Evolutionary conservation across 441 rosid genomes (phyloP).

Genomic region (Jatropha multifida): DNA sequence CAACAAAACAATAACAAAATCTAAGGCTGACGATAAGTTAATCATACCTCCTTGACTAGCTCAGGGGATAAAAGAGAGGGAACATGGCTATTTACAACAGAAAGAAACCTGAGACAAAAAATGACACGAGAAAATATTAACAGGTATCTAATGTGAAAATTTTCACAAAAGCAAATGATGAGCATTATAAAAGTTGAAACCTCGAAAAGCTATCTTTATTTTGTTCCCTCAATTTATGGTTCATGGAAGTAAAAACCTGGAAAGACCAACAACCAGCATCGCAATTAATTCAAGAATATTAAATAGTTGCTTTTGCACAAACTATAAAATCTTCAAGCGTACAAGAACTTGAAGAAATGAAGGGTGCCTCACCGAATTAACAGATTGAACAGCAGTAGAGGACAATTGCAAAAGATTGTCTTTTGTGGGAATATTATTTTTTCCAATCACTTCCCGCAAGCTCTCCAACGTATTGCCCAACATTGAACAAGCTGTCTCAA

Average conservation of each 20-base stretch:
- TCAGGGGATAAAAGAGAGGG: slow-evolving; percentile 51
- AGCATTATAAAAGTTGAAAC: slow-evolving; percentile 30
- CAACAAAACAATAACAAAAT: slow-evolving; percentile 18
- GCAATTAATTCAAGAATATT: not conserved
- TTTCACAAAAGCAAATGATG: slow-evolving; percentile 10
- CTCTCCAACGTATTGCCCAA: slow-evolving; percentile 61
- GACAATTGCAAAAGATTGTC: slow-evolving; percentile 49
- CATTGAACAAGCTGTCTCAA: slow-evolving; percentile 56
- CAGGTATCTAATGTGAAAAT: slow-evolving; percentile 5
- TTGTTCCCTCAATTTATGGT: slow-evolving; percentile 44
- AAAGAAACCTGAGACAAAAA: slow-evolving; percentile 55
- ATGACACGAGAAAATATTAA: slow-evolving; percentile 19
- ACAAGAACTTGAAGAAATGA: not conserved
- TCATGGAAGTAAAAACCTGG: slow-evolving; percentile 75
- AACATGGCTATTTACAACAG: slow-evolving; percentile 46
- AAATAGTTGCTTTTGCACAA: not conserved
- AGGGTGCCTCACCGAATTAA: slow-evolving; percentile 51
- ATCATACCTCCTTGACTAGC: slow-evolving; percentile 66
- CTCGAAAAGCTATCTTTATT: slow-evolving; percentile 58
- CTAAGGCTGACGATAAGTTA: not conserved
- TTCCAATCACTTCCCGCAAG: slow-evolving; percentile 46
- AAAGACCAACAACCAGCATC: slow-evolving; percentile 24
- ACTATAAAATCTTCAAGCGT: not conserved
- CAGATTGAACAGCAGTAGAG: slow-evolving; percentile 51
- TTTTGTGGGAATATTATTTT: slow-evolving; percentile 38